phyloP scores from a whole-genome alignment of 352 stramenopile genomes.

The Phytophthora ramorum region DNA sequence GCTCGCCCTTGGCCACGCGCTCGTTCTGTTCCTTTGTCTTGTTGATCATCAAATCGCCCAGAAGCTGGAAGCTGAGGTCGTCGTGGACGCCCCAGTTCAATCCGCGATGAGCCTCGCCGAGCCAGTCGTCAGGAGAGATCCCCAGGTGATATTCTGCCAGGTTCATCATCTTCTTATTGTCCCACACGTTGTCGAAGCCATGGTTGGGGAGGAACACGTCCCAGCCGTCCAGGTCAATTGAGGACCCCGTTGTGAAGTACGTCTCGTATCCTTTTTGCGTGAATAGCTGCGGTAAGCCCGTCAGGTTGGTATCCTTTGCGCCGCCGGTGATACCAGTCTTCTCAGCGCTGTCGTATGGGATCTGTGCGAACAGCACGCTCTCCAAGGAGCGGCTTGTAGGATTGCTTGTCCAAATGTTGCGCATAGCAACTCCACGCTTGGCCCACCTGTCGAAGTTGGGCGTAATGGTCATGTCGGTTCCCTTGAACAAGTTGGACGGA shows the following conservation, averaged over 20 bases:
- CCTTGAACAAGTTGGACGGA: constrained; percentile 45
- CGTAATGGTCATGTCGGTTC: constrained; percentile 41
- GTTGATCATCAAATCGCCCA: constrained; percentile 56
- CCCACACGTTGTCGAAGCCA: constrained; percentile 55
- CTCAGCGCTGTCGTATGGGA: constrained; percentile 48
- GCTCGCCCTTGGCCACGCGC: constrained; percentile 24
- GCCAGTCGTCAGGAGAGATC: constrained; percentile 47
- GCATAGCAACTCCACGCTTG: constrained; percentile 52
- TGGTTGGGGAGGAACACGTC: constrained; percentile 50
- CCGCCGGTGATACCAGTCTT: constrained; percentile 45
- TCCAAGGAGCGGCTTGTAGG: constrained; percentile 61
- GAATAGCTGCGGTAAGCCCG: constrained; percentile 59
- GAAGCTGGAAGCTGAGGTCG: constrained; percentile 51
- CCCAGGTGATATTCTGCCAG: constrained; percentile 39
- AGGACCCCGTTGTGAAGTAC: constrained; percentile 52
- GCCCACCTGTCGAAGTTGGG: constrained; percentile 59
- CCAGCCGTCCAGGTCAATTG: constrained; percentile 55
- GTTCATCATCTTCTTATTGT: constrained; percentile 46
- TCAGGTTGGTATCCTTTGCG: constrained; percentile 33
- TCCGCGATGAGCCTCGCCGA: constrained; percentile 18
- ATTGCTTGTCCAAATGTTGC: constrained; percentile 67
- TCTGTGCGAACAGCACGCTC: constrained; percentile 58
- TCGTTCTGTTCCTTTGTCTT: constrained; percentile 43
- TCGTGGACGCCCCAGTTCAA: constrained; percentile 59
- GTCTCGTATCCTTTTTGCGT: constrained; percentile 58